Base-by-base conservation (phyloP, 225 moss, liverwort and hornwort genomes). In the Takakia lepidozioides region DNA sequence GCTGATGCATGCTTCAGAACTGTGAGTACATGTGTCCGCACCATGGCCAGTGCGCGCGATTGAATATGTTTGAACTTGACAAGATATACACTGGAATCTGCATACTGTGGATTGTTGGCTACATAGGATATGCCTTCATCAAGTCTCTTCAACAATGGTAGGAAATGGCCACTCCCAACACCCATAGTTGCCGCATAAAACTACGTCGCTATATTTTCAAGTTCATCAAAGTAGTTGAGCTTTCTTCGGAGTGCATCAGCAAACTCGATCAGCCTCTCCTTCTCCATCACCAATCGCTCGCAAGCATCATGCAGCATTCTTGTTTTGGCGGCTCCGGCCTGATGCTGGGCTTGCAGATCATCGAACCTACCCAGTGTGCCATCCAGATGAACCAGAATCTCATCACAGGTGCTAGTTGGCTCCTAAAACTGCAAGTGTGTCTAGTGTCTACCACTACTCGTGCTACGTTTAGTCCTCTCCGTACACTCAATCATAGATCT, bases 401-500 rank as follows among this genome's bases (percentile, higher is more conserved):
- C 60, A 55, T 91, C 91, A 58, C 90, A 98, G 0, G 87, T 85
- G 79, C 68, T 29, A 87, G 74, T 49, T 90, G 77, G 13, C 90
- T n/a, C n/a, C n/a, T n/a, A n/a, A n/a, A n/a, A n/a, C 95, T 46
- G 90, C 85, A 34, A 98, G 77, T 27, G 95, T 74, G 38, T 85
- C 66, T 43, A 91, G 87, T 38, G 90, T 90, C 51, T 87, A 84
- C 18, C 82, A 62, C 38, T 98, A 98, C 61, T 98, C 91, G 73
- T 98, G 90, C 80, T 98, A 90, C 19, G 87, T 98, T 71, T 98
- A n/a, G n/a, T n/a, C n/a, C n/a, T n/a, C n/a, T n/a, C n/a, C n/a
- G n/a, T n/a, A n/a, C n/a, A n/a, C n/a, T n/a, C n/a, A n/a, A n/a
- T n/a, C n/a, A n/a, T n/a, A n/a, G n/a, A n/a, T n/a, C n/a, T n/a